Evolutionary conservation across 129 eudicot species (phyloP).

Genomic region (Ambrosia trifida): DNA sequence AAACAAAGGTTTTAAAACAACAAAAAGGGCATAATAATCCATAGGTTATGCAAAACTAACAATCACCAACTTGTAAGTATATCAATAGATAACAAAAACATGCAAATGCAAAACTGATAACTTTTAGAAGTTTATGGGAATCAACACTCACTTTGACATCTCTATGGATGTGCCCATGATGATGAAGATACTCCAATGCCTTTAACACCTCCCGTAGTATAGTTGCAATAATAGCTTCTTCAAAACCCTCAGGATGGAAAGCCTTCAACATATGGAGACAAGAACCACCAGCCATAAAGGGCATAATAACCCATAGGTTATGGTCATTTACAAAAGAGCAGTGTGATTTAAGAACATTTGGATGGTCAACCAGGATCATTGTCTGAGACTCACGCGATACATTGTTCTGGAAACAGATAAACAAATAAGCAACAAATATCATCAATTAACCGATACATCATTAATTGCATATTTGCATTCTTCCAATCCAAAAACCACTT

Average conservation of each 20-base stretch:
- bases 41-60: constrained; percentile 4
- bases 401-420: constrained; percentile 32
- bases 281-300: constrained; percentile 68
- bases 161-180: constrained; percentile 66
- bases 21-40: too few species aligned
- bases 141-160: constrained; percentile 44
- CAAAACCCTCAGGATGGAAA: constrained; percentile 49
- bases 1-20: not conserved
- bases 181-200: constrained; percentile 67
- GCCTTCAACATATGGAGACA: constrained; percentile 56
- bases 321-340: constrained; percentile 50
- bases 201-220: constrained; percentile 56
- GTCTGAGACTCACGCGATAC: constrained; percentile 61
- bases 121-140: constrained; percentile 14
- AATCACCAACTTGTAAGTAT: not conserved
- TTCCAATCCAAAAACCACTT: constrained; percentile 7
- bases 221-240: constrained; percentile 62
- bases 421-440: constrained; percentile 9
- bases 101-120: not conserved
- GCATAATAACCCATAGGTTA: constrained; percentile 66
- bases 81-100: constrained; percentile 5
- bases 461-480: constrained; percentile 1
- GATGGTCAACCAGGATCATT: constrained; percentile 62
- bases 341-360: constrained; percentile 50
- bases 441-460: not conserved